Evolutionary conservation across 2,329 filamentous ascomycete genomes (phyloP).

Genomic region (Colletotrichum shisoi): DNA sequence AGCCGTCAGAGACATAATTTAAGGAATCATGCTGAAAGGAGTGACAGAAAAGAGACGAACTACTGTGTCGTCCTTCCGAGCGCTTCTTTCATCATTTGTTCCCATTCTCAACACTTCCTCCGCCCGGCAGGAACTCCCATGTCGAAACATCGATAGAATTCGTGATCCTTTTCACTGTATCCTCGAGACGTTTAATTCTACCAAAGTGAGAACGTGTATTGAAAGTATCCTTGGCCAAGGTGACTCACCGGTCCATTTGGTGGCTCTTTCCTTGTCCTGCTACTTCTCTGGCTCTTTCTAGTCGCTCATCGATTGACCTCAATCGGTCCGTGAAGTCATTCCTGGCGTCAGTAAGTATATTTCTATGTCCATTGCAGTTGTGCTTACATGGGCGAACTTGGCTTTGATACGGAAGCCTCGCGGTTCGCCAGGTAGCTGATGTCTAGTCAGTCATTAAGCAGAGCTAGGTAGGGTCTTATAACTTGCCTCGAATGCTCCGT

Average conservation of each 20-base stretch:
- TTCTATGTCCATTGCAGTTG: not conserved
- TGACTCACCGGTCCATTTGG: not conserved
- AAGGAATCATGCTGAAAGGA: too few relatives aligned
- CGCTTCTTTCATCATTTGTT: not conserved
- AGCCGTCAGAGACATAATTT: too few relatives aligned
- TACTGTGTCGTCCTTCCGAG: not conserved
- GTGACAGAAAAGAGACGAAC: not conserved
- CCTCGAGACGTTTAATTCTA: not conserved
- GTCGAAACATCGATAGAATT: not conserved
- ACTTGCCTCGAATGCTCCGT: not conserved
- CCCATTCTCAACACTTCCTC: not conserved
- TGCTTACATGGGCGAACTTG: not conserved
- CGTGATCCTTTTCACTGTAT: not conserved
- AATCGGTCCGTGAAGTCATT: not conserved
- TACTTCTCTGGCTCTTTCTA: not conserved
- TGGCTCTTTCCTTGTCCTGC: not conserved
- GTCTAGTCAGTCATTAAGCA: not conserved
- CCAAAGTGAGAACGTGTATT: not conserved
- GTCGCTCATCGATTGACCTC: not conserved
- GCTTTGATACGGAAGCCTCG: not conserved
- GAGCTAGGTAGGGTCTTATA: not conserved
- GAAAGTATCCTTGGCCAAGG: not conserved
- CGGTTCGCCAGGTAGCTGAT: not conserved
- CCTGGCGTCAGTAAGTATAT: not conserved
- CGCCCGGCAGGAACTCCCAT: not conserved